Conservation (phyloP, 305 asterid species). For the Fraxinus sp. region DNA sequence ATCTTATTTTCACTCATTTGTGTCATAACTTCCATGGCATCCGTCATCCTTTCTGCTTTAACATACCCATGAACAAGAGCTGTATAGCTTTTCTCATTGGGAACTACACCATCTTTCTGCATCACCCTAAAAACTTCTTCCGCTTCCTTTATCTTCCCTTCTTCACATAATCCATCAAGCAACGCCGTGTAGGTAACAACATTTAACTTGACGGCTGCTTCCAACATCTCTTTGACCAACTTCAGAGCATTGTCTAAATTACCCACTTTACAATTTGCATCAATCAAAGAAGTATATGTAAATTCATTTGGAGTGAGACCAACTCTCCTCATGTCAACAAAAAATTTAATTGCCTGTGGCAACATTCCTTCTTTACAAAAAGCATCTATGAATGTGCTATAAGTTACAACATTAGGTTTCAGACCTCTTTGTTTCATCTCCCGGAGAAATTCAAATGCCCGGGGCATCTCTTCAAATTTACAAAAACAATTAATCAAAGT, state of each 20-base stretch:
- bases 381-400: constrained; percentile 84
- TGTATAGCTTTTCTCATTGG: constrained; percentile 65
- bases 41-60: constrained; percentile 58
- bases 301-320: constrained; percentile 80
- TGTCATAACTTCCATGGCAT: constrained; percentile 54
- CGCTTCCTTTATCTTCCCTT: constrained; percentile 71
- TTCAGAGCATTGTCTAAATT: constrained; percentile 60
- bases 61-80: constrained; percentile 77
- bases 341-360: constrained; percentile 73
- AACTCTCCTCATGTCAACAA: constrained; percentile 78
- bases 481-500: constrained; percentile 85
- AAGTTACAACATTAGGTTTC: constrained; percentile 77
- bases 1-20: constrained; percentile 60
- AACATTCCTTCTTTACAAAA: constrained; percentile 88
- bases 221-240: constrained; percentile 80
- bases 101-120: constrained; percentile 54
- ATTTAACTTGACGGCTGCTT: constrained; percentile 62
- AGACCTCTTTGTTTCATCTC: constrained; percentile 70
- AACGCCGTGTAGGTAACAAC: constrained; percentile 71
- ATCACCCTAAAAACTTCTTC: constrained; percentile 65
- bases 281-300: constrained; percentile 80
- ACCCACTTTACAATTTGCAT: constrained; percentile 71
- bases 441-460: constrained; percentile 60
- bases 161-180: constrained; percentile 72
- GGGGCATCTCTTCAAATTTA: constrained; percentile 58